Conservation (phyloP, 306 rosid genomes). For the Medicago ruthenica region DNA sequence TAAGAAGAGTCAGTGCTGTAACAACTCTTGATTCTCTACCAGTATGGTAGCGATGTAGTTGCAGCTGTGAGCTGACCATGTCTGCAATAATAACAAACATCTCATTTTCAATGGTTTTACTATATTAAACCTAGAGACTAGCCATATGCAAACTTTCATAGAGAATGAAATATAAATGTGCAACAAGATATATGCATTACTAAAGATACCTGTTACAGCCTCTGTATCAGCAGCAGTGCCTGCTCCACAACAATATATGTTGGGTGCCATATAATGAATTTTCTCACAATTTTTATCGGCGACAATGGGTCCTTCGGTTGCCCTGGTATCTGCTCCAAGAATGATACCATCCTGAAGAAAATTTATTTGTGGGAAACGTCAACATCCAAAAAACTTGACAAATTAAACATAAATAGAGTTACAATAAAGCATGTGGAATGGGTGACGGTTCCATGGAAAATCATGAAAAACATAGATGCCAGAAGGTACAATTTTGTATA, state of each 20-base stretch:
- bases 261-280: constrained; percentile 97
- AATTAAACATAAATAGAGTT: neutral
- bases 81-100: constrained; percentile 55
- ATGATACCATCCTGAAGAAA: constrained; percentile 83
- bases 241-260: constrained; percentile 88
- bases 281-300: constrained; percentile 96
- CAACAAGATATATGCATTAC: no score
- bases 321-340: constrained; percentile 99
- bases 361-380: constrained; percentile 16
- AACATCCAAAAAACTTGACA: constrained; percentile 2
- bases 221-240: constrained; percentile 24
- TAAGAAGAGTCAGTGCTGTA: constrained; percentile 56
- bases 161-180: neutral
- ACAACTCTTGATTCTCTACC: constrained; percentile 72
- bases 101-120: constrained; percentile 24
- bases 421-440: neutral
- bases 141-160: neutral
- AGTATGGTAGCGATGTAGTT: constrained; percentile 91
- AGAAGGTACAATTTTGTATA: no score
- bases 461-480: no score
- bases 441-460: neutral
- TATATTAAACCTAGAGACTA: constrained; percentile 13
- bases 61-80: constrained; percentile 97
- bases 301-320: constrained; percentile 94
- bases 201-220: neutral